Conservation (phyloP, 768 basidiomycete genomes). For the Tricholoma bakamatsutake region DNA sequence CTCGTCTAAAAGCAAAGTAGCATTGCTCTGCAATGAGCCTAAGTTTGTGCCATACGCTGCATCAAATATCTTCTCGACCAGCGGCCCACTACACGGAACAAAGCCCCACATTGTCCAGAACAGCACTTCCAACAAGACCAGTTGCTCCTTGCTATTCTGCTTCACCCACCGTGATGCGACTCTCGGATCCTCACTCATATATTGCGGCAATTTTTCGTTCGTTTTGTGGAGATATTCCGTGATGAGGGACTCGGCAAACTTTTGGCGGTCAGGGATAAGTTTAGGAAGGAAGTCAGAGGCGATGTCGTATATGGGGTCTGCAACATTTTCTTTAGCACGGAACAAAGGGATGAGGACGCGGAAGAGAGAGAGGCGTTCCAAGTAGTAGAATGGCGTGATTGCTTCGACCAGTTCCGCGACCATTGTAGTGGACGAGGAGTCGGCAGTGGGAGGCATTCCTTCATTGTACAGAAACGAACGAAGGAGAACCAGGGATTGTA, state of each 20-base stretch:
- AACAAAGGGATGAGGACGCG: slow-evolving; percentile 72
- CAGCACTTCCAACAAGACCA: slow-evolving; percentile 76
- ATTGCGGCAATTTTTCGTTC: slow-evolving; percentile 40
- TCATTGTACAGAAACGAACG: slow-evolving; percentile 77
- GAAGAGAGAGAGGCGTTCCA: slow-evolving; percentile 68
- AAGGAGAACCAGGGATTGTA: slow-evolving; percentile 69
- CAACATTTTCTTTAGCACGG: slow-evolving; percentile 56
- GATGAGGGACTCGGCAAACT: slow-evolving; percentile 59
- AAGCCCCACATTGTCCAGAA: slow-evolving; percentile 88
- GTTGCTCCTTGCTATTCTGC: slow-evolving; percentile 72
- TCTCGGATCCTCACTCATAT: slow-evolving; percentile 44
- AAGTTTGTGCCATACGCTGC: slow-evolving; percentile 60
- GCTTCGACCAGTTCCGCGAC: slow-evolving; percentile 58
- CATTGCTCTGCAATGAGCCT: slow-evolving; percentile 58
- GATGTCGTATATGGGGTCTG: slow-evolving; percentile 47
- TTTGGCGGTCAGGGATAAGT: slow-evolving; percentile 56
- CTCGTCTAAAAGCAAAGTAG: slow-evolving; percentile 65
- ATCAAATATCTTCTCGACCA: slow-evolving; percentile 60
- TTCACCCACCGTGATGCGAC: slow-evolving; percentile 64
- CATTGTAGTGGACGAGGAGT: slow-evolving; percentile 37
- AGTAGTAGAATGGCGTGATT: slow-evolving; percentile 77
- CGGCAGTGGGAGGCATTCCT: slow-evolving; percentile 51
- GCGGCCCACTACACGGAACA: slow-evolving; percentile 54
- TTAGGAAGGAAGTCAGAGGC: slow-evolving; percentile 50
- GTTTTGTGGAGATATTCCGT: slow-evolving; percentile 55